Base-by-base conservation (phyloP, 164 flowering plant genomes). In the Santalum album region DNA sequence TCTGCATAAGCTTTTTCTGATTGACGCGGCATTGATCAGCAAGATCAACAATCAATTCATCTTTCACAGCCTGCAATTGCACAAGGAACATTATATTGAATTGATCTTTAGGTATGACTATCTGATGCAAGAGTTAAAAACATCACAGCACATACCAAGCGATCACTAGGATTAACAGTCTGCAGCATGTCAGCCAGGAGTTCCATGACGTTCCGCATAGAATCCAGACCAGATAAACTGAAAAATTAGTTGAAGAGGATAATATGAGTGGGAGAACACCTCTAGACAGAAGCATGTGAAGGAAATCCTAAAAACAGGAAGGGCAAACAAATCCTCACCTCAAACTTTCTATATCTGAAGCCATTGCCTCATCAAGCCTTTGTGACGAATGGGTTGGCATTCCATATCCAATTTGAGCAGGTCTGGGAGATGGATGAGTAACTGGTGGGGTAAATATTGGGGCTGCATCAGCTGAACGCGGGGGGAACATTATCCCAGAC, bases 301-400 rank as follows among this genome's bases (percentile, higher is more conserved):
- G 18, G 38, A 17, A 21, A 49, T 21, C 20, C 34, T 39, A 24
- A 5, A 21, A 15, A 12, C 20, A 18, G 25, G n/a, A 26, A 53
- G 51, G 18, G 24, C 61, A 54, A 50, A 27, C n/a, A 52, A 54
- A 54, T 18, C 19, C 63, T 32, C 54, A 86, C 96, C 89, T 88
- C 63, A 89, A 68, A 62, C 48, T 73, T 65, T 75, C 88, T 35
- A 63, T 63, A 38, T 89, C 98, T 40, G 96, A 66, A 17, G 96
- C 94, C 96, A 92, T 89, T 45, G 95, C 91, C 69, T 89, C 96
- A 66, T 87, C 94, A 57, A 92, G 95, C 72, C 90, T 85, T 56
- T 68, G 69, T 27, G 97, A 69, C 43, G 92, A 73, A 59, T 79
- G 74, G 57, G 71, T 78, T 12, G 96, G 94, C 94, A 87, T 84